phyloP scores from a whole-genome alignment of 106 monocot genomes.

The Iris macrosiphon region DNA sequence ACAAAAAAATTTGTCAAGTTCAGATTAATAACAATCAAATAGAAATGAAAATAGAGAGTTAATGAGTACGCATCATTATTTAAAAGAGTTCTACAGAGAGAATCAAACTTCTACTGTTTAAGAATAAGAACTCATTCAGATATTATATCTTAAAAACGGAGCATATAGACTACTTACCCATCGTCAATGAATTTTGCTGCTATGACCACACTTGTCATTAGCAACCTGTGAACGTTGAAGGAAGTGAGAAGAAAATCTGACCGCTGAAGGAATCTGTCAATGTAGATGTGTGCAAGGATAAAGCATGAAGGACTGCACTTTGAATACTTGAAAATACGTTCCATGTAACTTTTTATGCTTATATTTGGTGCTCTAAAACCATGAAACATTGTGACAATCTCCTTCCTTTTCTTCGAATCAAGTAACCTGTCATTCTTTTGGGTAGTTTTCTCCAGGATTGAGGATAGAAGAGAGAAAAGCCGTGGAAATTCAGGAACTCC shows the following conservation, averaged over 20 bases:
- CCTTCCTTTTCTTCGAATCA: conserved; percentile 23
- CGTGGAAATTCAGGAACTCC: conserved; percentile 29
- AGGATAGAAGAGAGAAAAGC: conserved; percentile 38
- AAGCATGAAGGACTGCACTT: conserved; percentile 83
- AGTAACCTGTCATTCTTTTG: conserved; percentile 48
- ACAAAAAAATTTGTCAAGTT: too few relatives aligned
- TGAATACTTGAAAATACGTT: conserved; percentile 74
- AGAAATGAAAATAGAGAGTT: too few relatives aligned
- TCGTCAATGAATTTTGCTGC: conserved; percentile 86
- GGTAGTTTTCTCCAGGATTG: conserved; percentile 38
- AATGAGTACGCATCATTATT: too few relatives aligned
- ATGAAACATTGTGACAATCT: conserved; percentile 47
- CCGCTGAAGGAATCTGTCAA: conserved; percentile 58
- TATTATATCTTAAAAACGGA: too few relatives aligned
- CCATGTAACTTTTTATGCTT: conserved; percentile 39
- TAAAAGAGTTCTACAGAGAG: too few relatives aligned
- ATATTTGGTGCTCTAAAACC: conserved; percentile 54
- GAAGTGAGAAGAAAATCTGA: conserved; percentile 45
- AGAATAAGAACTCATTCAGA: too few relatives aligned
- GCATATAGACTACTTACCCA: conserved; percentile 33
- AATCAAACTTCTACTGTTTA: too few relatives aligned
- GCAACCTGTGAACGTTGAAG: conserved; percentile 63
- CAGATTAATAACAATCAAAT: too few relatives aligned
- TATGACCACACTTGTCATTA: conserved; percentile 53
- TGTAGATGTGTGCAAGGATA: conserved; percentile 57